These are phyloP conservation scores for Mytilinidion resinicola DNA, from an alignment of 495 filamentous ascomycete genomes.

Conservation along the genomic window DNA sequence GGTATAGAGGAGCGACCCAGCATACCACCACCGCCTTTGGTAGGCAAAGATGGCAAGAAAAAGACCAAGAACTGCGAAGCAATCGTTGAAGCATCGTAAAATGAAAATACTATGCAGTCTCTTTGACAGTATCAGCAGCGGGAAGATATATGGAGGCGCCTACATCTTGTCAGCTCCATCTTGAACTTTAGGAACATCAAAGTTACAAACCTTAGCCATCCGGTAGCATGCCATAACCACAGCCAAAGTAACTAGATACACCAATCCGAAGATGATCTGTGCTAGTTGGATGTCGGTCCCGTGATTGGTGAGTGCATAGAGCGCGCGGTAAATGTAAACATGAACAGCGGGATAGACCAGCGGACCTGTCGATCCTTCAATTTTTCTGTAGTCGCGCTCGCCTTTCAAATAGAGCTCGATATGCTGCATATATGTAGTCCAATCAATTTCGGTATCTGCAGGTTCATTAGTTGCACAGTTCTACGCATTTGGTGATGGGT, in stretches of 20 bases:
- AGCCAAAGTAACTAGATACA: slow-evolving; percentile 70
- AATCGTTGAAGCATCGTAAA: slow-evolving; percentile 92
- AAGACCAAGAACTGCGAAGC: slow-evolving; percentile 73
- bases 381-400: slow-evolving; percentile 79
- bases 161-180: slow-evolving; percentile 29
- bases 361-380: slow-evolving; percentile 79
- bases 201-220: slow-evolving; percentile 58
- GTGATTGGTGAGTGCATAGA: slow-evolving; percentile 70
- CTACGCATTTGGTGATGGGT: neutral
- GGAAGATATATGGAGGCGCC: slow-evolving; percentile 85
- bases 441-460: slow-evolving; percentile 96
- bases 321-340: slow-evolving; percentile 78
- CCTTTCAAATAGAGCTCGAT: slow-evolving; percentile 69
- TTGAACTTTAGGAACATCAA: neutral
- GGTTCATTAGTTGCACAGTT: neutral
- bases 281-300: slow-evolving; percentile 72
- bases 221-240: slow-evolving; percentile 80
- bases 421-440: slow-evolving; percentile 95
- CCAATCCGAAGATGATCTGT: slow-evolving; percentile 67
- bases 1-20: slow-evolving; percentile 67
- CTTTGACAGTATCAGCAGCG: slow-evolving; percentile 82
- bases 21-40: slow-evolving; percentile 63
- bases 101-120: slow-evolving; percentile 89
- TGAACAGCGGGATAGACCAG: slow-evolving; percentile 92
- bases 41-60: slow-evolving; percentile 73